These are phyloP conservation scores for Tetrapyrgos nigripes DNA, from an alignment of 1,284 basidiomycete species.

Conservation along the genomic window DNA sequence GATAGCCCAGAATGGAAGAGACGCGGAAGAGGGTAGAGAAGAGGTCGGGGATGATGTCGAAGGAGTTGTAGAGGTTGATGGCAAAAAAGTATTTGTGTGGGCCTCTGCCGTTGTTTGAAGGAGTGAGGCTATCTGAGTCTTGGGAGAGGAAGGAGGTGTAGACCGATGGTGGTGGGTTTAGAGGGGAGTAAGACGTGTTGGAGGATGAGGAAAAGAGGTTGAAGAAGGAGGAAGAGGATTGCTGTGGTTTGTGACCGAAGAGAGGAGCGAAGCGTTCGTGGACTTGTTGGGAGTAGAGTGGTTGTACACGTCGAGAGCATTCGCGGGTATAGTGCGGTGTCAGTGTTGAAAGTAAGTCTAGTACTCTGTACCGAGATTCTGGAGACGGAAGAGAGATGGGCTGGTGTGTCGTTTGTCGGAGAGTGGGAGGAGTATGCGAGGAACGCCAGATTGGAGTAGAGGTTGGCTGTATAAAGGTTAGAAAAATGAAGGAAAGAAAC, in stretches of 20 bases:
- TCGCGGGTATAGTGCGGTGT: constrained; percentile 90
- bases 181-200: constrained; percentile 39
- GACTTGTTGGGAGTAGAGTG: constrained; percentile 84
- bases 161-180: too few species aligned
- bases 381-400: constrained; percentile 73
- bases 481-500: neutral
- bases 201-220: constrained; percentile 50
- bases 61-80: constrained; percentile 98
- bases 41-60: constrained; percentile 95
- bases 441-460: constrained; percentile 60
- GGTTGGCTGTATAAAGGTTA: constrained; percentile 28
- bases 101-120: neutral
- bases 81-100: constrained; percentile 97
- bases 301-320: constrained; percentile 85
- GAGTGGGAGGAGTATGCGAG: constrained; percentile 53
- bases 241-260: constrained; percentile 74
- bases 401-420: constrained; percentile 60
- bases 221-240: constrained; percentile 66
- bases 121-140: too few species aligned
- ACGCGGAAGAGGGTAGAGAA: constrained; percentile 96
- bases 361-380: constrained; percentile 83
- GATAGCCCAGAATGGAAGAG: constrained; percentile 88
- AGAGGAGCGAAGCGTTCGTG: constrained; percentile 84
- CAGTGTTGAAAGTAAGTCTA: constrained; percentile 85
- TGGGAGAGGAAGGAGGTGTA: too few species aligned